These are phyloP conservation scores for Ulmus americana DNA, from an alignment of 331 rosid genomes.

Conservation along the genomic window DNA sequence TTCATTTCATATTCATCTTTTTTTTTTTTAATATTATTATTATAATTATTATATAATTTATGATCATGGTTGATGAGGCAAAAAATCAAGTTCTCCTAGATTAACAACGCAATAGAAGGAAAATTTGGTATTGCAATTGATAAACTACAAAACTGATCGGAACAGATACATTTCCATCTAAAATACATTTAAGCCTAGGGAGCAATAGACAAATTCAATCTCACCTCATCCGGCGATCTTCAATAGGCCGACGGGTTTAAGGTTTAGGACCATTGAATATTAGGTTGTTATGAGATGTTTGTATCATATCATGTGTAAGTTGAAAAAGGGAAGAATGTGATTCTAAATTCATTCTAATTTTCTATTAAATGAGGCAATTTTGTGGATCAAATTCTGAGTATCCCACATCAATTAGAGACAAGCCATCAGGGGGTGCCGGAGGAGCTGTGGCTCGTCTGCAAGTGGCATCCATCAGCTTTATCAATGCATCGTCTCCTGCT, in stretches of 20 bases:
- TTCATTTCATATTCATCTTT: background rate
- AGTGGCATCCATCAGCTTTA: constrained; percentile 74
- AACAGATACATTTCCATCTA: background rate
- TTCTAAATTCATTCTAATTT: background rate
- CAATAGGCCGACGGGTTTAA: too few species aligned
- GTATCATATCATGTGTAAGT: too few species aligned
- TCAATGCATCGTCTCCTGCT: constrained; percentile 73
- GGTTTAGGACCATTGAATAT: too few species aligned
- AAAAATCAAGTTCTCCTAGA: too few species aligned
- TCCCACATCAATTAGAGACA: constrained; percentile 81
- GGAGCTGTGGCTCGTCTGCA: constrained; percentile 97
- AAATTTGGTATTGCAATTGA: too few species aligned
- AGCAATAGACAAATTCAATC: too few species aligned
- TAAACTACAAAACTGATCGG: too few species aligned
- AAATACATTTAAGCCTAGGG: background rate
- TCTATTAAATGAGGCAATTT: constrained; percentile 47
- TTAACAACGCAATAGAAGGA: too few species aligned
- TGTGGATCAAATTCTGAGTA: constrained; percentile 51
- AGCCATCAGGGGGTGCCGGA: constrained; percentile 91
- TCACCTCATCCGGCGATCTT: too few species aligned
- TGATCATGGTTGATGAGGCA: too few species aligned
- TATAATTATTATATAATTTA: background rate
- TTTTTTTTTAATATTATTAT: background rate
- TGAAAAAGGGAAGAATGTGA: too few species aligned
- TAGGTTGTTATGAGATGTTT: too few species aligned